Evolutionary conservation across 352 stramenopile genomes (phyloP), one percentile per base, ranked within the genome.

Genomic region (Pythium oligandrum): DNA sequence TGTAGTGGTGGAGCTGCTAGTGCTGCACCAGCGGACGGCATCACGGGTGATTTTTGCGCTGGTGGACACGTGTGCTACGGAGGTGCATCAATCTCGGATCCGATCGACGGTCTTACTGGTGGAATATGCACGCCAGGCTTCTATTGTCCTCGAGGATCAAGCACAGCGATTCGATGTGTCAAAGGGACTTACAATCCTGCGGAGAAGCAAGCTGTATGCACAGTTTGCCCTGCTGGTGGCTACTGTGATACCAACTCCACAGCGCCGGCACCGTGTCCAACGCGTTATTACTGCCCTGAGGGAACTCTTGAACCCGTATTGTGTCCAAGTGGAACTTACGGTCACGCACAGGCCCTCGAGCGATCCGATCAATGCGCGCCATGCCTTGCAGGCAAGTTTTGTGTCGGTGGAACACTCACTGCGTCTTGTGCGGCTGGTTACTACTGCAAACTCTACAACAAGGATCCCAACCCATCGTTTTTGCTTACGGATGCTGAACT

Each of bases 251-350:
- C 75, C 0, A 90, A 88, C 40, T 51, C 81, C 1, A 80, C 71
- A 2, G 10, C 63, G 4, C 75, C 81, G 2, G 49, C 55, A 6
- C 64, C 70, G 6, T 95, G 85, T 46, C 83, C 79, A 6, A 43
- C 72, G 46, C 70, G 73, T 4, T 90, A 79, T 48, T 95, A 87
- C 53, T 95, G 85, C 46, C 83, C 83, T 4, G 48, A 61, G 6
- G 84, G 76, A 0, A 72, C 63, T 6, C 6, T 59, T 4, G 59
- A 87, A 30, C 72, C 74, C 1, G 38, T 83, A 0, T 40, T 92
- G 4, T 97, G 89, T 64, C 80, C 80, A 0, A 73, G 71, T 53
- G 87, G 87, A 6, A 96, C 88, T 0, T 96, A 90, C 42, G 84
- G 83, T 3, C 63, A 81, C 30, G 53, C 72, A 35, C 51, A 60